Evolutionary conservation across 208 protist genomes (phyloP), one percentile per base, ranked within the genome.

Genomic region (Baffinella frigidus): DNA sequence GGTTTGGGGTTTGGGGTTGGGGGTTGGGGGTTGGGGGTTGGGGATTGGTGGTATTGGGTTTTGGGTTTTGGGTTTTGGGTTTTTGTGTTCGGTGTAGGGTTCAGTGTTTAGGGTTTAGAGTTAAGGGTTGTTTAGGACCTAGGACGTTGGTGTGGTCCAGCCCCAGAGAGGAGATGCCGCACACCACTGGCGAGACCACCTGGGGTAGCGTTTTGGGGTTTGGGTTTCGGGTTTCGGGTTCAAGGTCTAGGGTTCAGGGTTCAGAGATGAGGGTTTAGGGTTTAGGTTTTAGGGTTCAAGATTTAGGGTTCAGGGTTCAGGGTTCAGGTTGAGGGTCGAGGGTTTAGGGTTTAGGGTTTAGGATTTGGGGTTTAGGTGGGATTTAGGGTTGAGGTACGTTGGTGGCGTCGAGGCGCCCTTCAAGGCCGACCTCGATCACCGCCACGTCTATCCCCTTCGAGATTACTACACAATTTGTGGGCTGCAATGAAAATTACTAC

Each of bases 101-200:
- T n/a, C n/a, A n/a, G n/a, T n/a, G n/a, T n/a, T n/a, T n/a, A n/a
- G n/a, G n/a, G n/a, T n/a, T n/a, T n/a, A n/a, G n/a, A n/a, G n/a
- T n/a, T n/a, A n/a, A n/a, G n/a, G n/a, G n/a, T n/a, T n/a, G n/a
- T n/a, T n/a, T n/a, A n/a, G n/a, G n/a, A n/a, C n/a, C n/a, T n/a
- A 99, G 95, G 10, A 98, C 95, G 5, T 96, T 93, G 90, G 95
- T 96, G 95, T 99, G 98, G 81, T 99, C 98, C 36, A 96, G 95
- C 45, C 96, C 97, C 17, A 99, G 94, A 0, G 97, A 92, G 0
- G 97, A 98, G 44, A 98, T 97, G 35, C 97, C 95, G 93, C 95
- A 96, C n/a, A 97, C 96, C 44, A 96, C 95, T 9, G 95, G 93
- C 0, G 95, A 92, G 20, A 14, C 30, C 56, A 64, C 3, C 2